Evolutionary conservation across 345 rosid genomes (phyloP).

Genomic region (Reutealis trisperma): DNA sequence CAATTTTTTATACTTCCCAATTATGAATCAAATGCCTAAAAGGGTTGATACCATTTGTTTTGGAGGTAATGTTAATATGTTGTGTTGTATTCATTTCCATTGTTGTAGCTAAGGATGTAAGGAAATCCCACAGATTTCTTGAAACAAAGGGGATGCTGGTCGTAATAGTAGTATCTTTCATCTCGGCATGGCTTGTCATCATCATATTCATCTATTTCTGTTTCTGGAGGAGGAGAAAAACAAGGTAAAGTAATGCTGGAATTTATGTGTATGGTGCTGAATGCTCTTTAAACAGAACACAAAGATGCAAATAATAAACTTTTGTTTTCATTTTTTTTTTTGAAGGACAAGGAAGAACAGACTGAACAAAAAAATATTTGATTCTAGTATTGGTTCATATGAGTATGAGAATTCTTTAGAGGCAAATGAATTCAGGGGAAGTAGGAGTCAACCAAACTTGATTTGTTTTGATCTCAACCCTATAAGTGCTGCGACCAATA

Average conservation of each 20-base stretch:
- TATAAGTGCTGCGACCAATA: constrained; percentile 31
- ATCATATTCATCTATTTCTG: neutral
- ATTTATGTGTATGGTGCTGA: neutral
- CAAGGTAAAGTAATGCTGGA: neutral
- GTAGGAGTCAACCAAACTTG: constrained; percentile 4
- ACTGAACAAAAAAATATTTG: neutral
- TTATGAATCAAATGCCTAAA: no score
- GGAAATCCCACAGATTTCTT: neutral
- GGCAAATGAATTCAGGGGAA: neutral
- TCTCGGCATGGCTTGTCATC: neutral
- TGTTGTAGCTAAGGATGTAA: constrained; percentile 11
- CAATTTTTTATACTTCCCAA: no score
- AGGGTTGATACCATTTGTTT: neutral
- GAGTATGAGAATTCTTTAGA: neutral
- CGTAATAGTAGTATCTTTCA: neutral
- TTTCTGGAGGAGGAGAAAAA: constrained; percentile 1
- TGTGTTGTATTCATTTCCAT: neutral
- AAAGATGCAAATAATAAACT: neutral
- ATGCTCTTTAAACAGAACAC: neutral
- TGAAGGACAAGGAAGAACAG: neutral
- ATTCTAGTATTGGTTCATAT: neutral
- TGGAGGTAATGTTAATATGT: neutral
- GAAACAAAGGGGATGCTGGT: neutral
- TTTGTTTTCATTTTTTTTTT: no score
- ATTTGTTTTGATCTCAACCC: constrained; percentile 11